Evolutionary conservation across 2,329 filamentous ascomycete species (phyloP).

Genomic region (Colletotrichum costaricense): DNA sequence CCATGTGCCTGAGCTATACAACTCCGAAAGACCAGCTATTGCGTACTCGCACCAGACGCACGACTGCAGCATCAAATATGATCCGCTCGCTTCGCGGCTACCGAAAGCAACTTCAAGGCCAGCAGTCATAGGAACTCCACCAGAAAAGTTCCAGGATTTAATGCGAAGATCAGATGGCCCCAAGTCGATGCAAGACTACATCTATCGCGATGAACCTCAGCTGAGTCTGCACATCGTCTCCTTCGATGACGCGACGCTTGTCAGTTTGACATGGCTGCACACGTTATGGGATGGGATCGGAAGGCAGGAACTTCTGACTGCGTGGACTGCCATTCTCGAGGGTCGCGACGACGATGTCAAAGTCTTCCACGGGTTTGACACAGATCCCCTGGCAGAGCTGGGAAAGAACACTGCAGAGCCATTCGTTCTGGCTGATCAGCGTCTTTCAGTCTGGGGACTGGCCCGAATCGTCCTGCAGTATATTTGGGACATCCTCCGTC

Average conservation of each 20-base stretch:
- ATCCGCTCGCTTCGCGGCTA: background rate
- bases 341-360: constrained; percentile 53
- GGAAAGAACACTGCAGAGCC: background rate
- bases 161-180: constrained; percentile 26
- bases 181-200: constrained; percentile 49
- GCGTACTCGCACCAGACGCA: background rate
- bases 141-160: constrained; percentile 29
- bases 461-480: background rate
- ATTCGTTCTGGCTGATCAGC: background rate
- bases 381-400: constrained; percentile 47
- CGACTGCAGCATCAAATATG: background rate
- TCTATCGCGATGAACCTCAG: constrained; percentile 55
- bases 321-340: constrained; percentile 57
- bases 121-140: background rate
- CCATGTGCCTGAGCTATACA: background rate
- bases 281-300: constrained; percentile 59
- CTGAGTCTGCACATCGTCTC: constrained; percentile 58
- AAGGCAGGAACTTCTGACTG: constrained; percentile 50
- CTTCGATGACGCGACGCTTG: constrained; percentile 60
- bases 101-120: constrained; percentile 3
- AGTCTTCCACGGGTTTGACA: constrained; percentile 44
- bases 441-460: background rate
- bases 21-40: background rate
- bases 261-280: constrained; percentile 58
- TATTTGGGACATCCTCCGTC: background rate